These are phyloP conservation scores for Thecaphora thlaspeos DNA, from an alignment of 1,284 basidiomycete species.

Conservation along the genomic window DNA sequence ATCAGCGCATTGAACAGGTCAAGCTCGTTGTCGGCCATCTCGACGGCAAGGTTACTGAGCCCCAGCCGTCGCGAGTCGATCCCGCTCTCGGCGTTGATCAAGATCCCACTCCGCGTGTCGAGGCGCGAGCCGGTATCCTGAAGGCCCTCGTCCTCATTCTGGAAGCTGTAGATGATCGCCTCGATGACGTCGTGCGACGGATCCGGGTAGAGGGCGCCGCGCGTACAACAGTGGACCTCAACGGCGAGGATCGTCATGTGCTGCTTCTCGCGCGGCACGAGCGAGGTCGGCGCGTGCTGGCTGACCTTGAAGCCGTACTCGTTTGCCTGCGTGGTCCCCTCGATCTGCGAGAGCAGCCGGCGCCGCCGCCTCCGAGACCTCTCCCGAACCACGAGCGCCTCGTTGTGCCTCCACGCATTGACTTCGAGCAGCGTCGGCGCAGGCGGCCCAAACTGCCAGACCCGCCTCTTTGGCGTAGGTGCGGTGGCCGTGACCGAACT, in stretches of 20 bases:
- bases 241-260: slow-evolving; percentile 78
- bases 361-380: slow-evolving; percentile 20
- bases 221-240: slow-evolving; percentile 80
- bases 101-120: slow-evolving; percentile 37
- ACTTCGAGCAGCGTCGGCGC: slow-evolving; percentile 40
- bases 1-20: slow-evolving; percentile 78
- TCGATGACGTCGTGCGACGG: slow-evolving; percentile 71
- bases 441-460: slow-evolving; percentile 48
- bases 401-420: slow-evolving; percentile 25
- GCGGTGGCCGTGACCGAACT: neutral
- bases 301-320: slow-evolving; percentile 61
- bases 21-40: slow-evolving; percentile 71
- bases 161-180: slow-evolving; percentile 71
- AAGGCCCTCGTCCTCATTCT: slow-evolving; percentile 62
- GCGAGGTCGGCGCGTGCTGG: slow-evolving; percentile 31
- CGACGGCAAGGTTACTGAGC: slow-evolving; percentile 57
- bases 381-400: slow-evolving; percentile 18
- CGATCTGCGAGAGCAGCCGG: slow-evolving; percentile 64
- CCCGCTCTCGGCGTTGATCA: slow-evolving; percentile 24
- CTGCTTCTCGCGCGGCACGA: slow-evolving; percentile 65
- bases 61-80: slow-evolving; percentile 30
- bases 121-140: slow-evolving; percentile 40
- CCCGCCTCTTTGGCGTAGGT: slow-evolving; percentile 56
- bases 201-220: slow-evolving; percentile 69
- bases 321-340: slow-evolving; percentile 73